Conservation (phyloP, 257 asterid species). For the Echites panduratus region DNA sequence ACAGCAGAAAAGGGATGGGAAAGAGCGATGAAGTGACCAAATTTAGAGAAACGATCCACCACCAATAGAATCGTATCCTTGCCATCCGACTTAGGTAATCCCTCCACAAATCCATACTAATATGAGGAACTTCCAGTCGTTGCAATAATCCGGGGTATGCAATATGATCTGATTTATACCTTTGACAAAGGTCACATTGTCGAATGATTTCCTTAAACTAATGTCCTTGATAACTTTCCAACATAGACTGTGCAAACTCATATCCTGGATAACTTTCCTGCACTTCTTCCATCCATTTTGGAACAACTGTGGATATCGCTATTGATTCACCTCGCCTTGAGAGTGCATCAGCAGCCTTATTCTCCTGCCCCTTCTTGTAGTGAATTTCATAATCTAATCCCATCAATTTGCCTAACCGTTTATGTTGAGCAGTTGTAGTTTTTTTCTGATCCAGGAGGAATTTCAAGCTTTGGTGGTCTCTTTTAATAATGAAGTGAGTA, state of each 20-base stretch:
- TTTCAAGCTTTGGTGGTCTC: too few relatives aligned
- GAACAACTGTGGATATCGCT: neutral
- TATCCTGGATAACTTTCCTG: too few relatives aligned
- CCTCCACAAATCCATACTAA: neutral
- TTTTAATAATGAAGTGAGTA: neutral
- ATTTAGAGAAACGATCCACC: neutral
- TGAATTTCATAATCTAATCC: neutral
- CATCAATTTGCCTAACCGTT: neutral
- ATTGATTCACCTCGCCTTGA: neutral
- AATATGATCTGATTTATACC: neutral
- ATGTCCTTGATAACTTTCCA: too few relatives aligned
- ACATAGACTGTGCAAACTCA: too few relatives aligned
- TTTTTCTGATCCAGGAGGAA: too few relatives aligned
- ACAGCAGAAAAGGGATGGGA: neutral
- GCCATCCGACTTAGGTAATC: neutral
- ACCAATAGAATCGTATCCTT: neutral
- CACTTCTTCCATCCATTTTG: too few relatives aligned
- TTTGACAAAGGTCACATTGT: too few relatives aligned
- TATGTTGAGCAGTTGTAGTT: too few relatives aligned
- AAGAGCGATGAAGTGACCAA: neutral
- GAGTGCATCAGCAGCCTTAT: slow-evolving; percentile 5
- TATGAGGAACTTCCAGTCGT: neutral
- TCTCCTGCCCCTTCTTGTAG: neutral
- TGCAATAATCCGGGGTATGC: neutral
- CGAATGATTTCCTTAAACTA: neutral